phyloP scores from a whole-genome alignment of 768 basidiomycete genomes.

The Paxillus rubicundulus region DNA sequence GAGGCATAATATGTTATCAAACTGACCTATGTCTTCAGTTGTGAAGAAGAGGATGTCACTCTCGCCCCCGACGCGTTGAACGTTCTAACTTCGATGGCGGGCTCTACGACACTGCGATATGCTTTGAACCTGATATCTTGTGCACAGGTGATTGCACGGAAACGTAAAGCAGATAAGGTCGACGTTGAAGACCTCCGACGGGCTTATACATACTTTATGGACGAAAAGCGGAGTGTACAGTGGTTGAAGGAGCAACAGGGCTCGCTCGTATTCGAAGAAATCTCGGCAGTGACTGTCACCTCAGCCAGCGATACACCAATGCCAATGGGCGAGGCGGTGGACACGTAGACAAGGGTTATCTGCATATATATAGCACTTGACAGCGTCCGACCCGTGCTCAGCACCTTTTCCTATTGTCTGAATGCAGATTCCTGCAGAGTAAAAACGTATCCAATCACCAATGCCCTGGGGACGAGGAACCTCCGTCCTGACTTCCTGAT shows the following conservation, averaged over 20 bases:
- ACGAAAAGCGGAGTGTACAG: slow-evolving; percentile 88
- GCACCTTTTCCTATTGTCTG: neutral
- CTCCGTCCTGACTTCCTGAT: neutral
- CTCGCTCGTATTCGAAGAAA: slow-evolving; percentile 70
- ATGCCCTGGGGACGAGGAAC: too few relatives aligned
- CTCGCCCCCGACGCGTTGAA: slow-evolving; percentile 68
- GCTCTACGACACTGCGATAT: slow-evolving; percentile 88
- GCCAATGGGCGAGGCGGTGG: slow-evolving; percentile 35
- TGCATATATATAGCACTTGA: neutral
- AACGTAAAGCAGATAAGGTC: slow-evolving; percentile 77
- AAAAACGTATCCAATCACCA: neutral
- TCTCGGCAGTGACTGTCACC: slow-evolving; percentile 35
- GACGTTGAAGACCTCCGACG: slow-evolving; percentile 82
- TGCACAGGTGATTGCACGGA: slow-evolving; percentile 79
- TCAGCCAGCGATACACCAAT: slow-evolving; percentile 29
- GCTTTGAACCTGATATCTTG: slow-evolving; percentile 95
- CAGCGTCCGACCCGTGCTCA: neutral
- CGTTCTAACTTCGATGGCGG: slow-evolving; percentile 87
- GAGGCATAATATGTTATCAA: neutral
- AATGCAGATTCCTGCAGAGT: neutral
- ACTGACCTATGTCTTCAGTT: slow-evolving; percentile 41
- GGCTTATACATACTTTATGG: slow-evolving; percentile 88
- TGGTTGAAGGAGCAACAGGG: slow-evolving; percentile 88
- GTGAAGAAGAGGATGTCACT: slow-evolving; percentile 93
- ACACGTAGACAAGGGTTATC: slow-evolving; percentile 16